Base-by-base conservation (phyloP, 164 flowering plant genomes). In the Pachysandra terminalis region DNA sequence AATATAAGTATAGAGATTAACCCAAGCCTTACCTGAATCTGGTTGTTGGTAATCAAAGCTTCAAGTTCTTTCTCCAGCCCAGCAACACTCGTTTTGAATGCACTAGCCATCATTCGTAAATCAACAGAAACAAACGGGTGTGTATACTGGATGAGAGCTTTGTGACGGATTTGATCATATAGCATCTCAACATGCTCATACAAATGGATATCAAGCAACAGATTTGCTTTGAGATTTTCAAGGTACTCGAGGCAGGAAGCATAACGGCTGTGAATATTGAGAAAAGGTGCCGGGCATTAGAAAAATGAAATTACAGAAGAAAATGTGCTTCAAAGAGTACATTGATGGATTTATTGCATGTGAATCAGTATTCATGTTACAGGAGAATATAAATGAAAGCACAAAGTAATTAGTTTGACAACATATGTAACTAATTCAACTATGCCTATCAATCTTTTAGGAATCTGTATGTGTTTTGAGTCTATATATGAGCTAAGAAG, bases 51-150 rank as follows among this genome's bases (percentile, higher is more conserved):
- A 24, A 96, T 96, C 80, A 96, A 78, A 69, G 96, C 86, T 81
- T 89, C 95, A 45, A 96, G 97, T 71, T 96, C 98, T 77, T 96
- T 96, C 85, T 87, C 93, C 56, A 90, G 78, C 23, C 93, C 97
- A 0, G 88, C 69, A 23, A 89, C 86, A 72, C 77, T 86, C 7
- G 99, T 96, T 72, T 90, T 92, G 73, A 96, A 96, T 52, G 99
- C 99, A 86, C 84, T 81, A 37, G 99, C 99, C 98, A 96, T 96
- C 86, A 89, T 93, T 66, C 66, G 71, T 75, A 96, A 75, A 75
- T 93, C 99, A 72, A 96, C 98, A 56, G 98, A 96, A 68, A 93
- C 86, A 75, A 90, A 96, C 24, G 99, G 99, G 71, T 70, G 96
- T 19, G 99, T 93, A 69, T 95, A 96, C 77, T 96, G 97, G 75